Conservation (phyloP, 2,329 filamentous ascomycete species). For the Paecilomyces fulvus region DNA sequence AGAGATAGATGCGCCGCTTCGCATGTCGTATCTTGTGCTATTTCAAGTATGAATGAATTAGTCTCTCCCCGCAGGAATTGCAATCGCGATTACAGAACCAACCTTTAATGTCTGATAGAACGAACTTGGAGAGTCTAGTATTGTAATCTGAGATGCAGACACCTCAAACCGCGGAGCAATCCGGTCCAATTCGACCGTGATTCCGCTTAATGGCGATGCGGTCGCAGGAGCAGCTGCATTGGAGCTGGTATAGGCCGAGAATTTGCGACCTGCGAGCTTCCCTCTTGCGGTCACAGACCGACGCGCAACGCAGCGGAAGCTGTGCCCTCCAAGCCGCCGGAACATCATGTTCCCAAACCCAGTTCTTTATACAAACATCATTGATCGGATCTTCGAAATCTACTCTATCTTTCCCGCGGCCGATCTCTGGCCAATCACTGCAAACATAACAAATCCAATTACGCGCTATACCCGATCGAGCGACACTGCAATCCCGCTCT, state of each 20-base stretch:
- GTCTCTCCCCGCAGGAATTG: constrained; percentile 2
- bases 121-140: constrained; percentile 71
- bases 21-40: constrained; percentile 75
- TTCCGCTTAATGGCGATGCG: constrained; percentile 46
- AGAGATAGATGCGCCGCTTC: constrained; percentile 73
- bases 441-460: constrained; percentile 29
- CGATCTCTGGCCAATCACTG: constrained; percentile 2
- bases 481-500: constrained; percentile 2
- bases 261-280: constrained; percentile 27
- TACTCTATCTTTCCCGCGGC: background rate
- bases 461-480: constrained; percentile 17
- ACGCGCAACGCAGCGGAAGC: constrained; percentile 26
- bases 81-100: constrained; percentile 1
- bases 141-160: constrained; percentile 66
- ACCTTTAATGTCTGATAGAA: constrained; percentile 93
- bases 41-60: constrained; percentile 7
- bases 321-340: constrained; percentile 29
- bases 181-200: constrained; percentile 71
- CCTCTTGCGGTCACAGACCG: constrained; percentile 20
- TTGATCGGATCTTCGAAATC: background rate
- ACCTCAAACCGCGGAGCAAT: constrained; percentile 88
- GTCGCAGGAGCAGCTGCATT: constrained; percentile 18
- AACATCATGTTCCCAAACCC: constrained; percentile 23
- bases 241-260: constrained; percentile 24
- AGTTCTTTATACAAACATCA: constrained; percentile 2